Conservation (phyloP, 2,329 filamentous ascomycete species). For the Stenocarpella maydis region DNA sequence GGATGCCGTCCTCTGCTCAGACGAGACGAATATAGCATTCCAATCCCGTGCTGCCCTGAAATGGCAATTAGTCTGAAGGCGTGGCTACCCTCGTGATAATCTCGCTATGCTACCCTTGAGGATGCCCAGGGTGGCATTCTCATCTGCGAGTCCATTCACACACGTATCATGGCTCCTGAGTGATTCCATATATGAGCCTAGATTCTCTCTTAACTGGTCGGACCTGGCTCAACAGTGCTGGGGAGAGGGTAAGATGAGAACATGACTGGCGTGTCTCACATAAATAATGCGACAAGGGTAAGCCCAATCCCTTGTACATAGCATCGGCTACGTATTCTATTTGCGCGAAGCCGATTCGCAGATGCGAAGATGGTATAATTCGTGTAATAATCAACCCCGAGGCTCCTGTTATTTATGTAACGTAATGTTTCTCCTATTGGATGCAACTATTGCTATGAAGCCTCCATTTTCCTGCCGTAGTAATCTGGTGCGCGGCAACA, state of each 20-base stretch:
- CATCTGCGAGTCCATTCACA: background rate
- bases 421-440: background rate
- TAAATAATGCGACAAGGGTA: slow-evolving; percentile 2
- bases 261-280: slow-evolving; percentile 2
- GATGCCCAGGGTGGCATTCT: background rate
- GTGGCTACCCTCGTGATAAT: background rate
- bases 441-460: background rate
- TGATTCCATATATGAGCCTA: background rate
- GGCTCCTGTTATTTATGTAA: background rate
- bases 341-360: background rate
- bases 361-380: background rate
- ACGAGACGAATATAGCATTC: background rate
- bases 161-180: background rate
- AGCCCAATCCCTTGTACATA: background rate
- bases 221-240: background rate
- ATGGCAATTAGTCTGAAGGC: background rate
- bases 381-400: background rate
- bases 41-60: too few relatives aligned
- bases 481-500: too few relatives aligned
- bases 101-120: background rate
- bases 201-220: background rate
- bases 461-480: too few relatives aligned
- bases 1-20: background rate
- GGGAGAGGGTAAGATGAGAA: background rate
- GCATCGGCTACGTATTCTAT: background rate